Evolutionary conservation across 78 protist genomes (phyloP).

Genomic region (Dictyostelium capitatum): DNA sequence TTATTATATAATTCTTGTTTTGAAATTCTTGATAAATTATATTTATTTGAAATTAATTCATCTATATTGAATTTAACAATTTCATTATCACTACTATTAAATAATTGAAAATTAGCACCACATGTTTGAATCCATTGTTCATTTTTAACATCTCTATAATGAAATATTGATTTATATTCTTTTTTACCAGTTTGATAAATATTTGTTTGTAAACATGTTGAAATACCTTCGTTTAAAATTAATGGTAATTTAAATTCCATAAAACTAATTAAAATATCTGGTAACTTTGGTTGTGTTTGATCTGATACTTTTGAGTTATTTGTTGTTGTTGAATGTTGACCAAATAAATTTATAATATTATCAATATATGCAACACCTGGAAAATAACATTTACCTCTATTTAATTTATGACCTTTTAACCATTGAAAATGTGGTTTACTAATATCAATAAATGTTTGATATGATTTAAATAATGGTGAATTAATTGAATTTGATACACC

Average conservation of each 20-base stretch:
- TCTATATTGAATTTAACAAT: not conserved
- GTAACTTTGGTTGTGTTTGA: not conserved
- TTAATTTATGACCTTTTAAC: conserved; percentile 7
- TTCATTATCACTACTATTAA: not conserved
- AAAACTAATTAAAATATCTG: not conserved
- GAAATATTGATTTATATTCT: not conserved
- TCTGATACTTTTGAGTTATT: too few species aligned
- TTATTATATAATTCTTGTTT: not conserved
- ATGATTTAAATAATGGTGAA: not conserved
- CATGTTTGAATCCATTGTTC: not conserved
- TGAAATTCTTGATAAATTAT: conserved; percentile 4
- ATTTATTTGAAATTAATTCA: not conserved
- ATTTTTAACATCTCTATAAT: not conserved
- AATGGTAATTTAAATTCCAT: conserved; percentile 22
- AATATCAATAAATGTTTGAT: conserved; percentile 7
- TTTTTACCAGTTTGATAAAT: not conserved
- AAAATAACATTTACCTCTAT: not conserved
- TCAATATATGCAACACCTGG: not conserved
- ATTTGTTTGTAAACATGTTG: not conserved
- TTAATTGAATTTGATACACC: not conserved
- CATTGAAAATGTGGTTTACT: not conserved
- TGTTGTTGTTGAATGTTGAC: too few species aligned
- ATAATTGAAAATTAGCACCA: not conserved
- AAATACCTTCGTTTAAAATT: not conserved
- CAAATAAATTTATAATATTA: not conserved